Percentiles rank a stretch among this genome's conserved stretches.
Conservation (phyloP, 371 early-diverging fungal genomes). For the Mortierella sp. region DNA sequence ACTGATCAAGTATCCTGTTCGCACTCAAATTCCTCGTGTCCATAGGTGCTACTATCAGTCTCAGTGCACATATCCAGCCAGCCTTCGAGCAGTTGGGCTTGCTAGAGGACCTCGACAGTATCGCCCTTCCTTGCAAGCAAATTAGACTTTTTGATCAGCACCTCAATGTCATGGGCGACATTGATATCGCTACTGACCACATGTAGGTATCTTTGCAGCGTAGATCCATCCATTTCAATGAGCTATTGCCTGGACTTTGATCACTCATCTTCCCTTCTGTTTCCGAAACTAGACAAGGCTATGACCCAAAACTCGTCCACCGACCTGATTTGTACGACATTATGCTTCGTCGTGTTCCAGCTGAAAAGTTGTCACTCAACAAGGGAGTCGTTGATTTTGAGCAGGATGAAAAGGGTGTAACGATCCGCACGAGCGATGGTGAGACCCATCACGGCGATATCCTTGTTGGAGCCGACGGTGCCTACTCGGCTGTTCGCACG, state of each 20-base stretch:
- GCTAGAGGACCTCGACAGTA: not conserved
- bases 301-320: constrained; percentile 1
- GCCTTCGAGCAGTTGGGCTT: constrained; percentile 3
- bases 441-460: not conserved
- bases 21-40: too few relatives aligned
- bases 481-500: not conserved
- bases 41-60: not conserved
- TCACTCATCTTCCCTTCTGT: too few relatives aligned
- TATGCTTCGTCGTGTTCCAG: not conserved
- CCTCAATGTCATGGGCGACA: not conserved
- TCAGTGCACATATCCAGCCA: not conserved
- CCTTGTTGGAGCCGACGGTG: not conserved
- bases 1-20: too few relatives aligned
- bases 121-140: not conserved
- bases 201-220: too few relatives aligned
- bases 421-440: not conserved
- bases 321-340: not conserved
- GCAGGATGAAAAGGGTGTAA: not conserved
- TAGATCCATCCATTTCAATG: too few relatives aligned
- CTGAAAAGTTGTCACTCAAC: not conserved
- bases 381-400: not conserved
- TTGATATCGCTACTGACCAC: not conserved
- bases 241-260: too few relatives aligned
- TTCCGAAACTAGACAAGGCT: not conserved
- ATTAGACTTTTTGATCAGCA: not conserved